Percentiles rank a stretch among this genome's conserved stretches.
Evolutionary conservation across 2,329 filamentous ascomycete species (phyloP).

Genomic region (Uncinocarpus reesii): DNA sequence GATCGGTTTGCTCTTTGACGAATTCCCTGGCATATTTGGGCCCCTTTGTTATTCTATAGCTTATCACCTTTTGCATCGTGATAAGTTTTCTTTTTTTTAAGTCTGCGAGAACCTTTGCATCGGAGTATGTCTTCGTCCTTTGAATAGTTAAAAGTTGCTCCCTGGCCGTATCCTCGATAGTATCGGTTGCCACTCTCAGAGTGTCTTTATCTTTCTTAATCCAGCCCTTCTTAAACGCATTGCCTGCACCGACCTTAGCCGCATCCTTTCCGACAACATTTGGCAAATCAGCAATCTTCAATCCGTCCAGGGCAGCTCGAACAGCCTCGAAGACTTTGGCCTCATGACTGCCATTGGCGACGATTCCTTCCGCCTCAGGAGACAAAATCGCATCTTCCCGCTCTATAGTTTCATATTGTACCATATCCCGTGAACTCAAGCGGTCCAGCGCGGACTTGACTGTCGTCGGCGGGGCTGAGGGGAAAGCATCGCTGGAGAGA

Average conservation of each 20-base stretch:
- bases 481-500: conserved; percentile 60
- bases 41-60: conserved; percentile 75
- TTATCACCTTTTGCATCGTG: conserved; percentile 70
- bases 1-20: conserved; percentile 83
- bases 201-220: conserved; percentile 54
- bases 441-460: conserved; percentile 85
- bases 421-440: conserved; percentile 72
- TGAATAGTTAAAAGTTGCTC: conserved; percentile 65
- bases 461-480: conserved; percentile 52
- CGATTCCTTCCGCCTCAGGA: conserved; percentile 61
- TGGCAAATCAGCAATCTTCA: conserved; percentile 64
- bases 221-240: conserved; percentile 73
- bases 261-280: conserved; percentile 39
- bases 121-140: conserved; percentile 56
- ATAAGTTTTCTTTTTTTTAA: conserved; percentile 88
- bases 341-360: conserved; percentile 67
- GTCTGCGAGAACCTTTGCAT: conserved; percentile 67
- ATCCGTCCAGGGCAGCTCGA: conserved; percentile 60
- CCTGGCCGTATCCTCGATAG: conserved; percentile 69
- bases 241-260: conserved; percentile 69
- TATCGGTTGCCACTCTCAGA: conserved; percentile 49
- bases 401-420: conserved; percentile 74
- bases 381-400: conserved; percentile 68
- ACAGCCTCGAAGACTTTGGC: conserved; percentile 71
- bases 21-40: conserved; percentile 81